Base-by-base conservation (phyloP, 176 grass and related monocot genomes). In the Rhynchospora pubera region DNA sequence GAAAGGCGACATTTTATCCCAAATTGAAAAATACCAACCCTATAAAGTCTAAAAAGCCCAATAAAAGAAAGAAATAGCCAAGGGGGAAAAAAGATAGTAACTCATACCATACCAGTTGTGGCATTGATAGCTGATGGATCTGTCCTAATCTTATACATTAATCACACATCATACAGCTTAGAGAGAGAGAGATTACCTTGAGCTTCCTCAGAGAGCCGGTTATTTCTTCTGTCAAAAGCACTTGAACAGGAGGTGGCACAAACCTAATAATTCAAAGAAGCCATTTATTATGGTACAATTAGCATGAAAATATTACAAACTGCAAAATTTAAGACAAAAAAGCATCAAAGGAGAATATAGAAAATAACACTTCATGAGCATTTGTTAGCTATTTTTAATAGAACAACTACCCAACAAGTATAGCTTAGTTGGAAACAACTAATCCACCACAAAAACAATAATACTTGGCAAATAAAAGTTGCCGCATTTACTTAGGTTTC, bases 211-310 rank as follows among this genome's bases (percentile, higher is more conserved):
- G 96, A 43, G 96, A 99, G 9, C 96, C 96, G 72, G 85, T 94
- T 84, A 99, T 99, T 81, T 99, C 96, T 89, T 95, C 96, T 18
- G 96, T 90, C 84, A 99, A 86, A 82, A 99, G 87, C 89, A 99
- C 96, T 90, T 99, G 90, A 85, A 88, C 63, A 7, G 92, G 96
- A 83, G 96, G 90, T 64, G 92, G 92, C 87, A 90, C 96, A 90
- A 95, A 99, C 85, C 96, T 99, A 87, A 72, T 19, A 58, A 6
- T 78, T 16, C 42, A 34, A 8, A 83, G 18, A 81, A 59, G 62
- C 64, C 5, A 30, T 66, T 47, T 82, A 63, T 80, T 70, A 86
- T 58, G 52, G 77, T 18, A 57, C 34, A 12, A 8, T 65, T 61
- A 46, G n/a, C 57, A 86, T 63, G 68, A 45, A 85, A 46, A 19